A percentile compares a stretch with the other conserved stretches of the same genome.
These are phyloP conservation scores for Albatrellus ellisii DNA, from an alignment of 768 basidiomycete genomes.

Conservation along the genomic window DNA sequence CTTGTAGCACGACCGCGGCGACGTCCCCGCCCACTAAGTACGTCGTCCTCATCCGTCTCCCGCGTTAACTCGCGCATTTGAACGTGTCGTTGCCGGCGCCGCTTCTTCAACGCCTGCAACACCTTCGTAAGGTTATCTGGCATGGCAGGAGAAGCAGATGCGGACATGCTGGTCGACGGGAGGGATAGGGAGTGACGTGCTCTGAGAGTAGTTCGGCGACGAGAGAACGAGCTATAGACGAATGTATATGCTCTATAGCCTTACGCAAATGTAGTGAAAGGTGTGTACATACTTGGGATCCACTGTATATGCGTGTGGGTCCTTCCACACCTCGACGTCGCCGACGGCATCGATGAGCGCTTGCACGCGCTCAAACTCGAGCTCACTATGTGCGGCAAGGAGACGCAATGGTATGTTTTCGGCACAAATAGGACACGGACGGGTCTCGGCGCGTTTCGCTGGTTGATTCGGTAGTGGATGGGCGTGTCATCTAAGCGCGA, in stretches of 20 bases:
- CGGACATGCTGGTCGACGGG: not conserved
- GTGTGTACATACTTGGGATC: slow-evolving; percentile 37
- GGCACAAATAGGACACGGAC: slow-evolving; percentile 60
- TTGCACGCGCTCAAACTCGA: slow-evolving; percentile 60
- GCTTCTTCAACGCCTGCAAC: slow-evolving; percentile 50
- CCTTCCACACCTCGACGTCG: slow-evolving; percentile 38
- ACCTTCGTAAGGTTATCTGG: slow-evolving; percentile 30
- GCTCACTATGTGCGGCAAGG: slow-evolving; percentile 45
- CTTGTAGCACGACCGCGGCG: slow-evolving; percentile 11
- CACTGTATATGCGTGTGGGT: slow-evolving; percentile 27
- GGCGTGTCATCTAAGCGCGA: too few species aligned
- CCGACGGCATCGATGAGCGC: slow-evolving; percentile 53
- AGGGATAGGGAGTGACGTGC: slow-evolving; percentile 16
- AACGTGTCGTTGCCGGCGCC: slow-evolving; percentile 54
- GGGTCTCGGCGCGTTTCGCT: slow-evolving; percentile 68
- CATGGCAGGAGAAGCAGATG: not conserved
- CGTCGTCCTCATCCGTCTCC: slow-evolving; percentile 32
- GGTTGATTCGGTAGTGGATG: too few species aligned
- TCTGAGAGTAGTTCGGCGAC: slow-evolving; percentile 32
- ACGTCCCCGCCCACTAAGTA: slow-evolving; percentile 12
- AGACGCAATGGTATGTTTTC: slow-evolving; percentile 64
- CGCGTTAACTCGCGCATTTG: slow-evolving; percentile 54
- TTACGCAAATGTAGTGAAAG: not conserved
- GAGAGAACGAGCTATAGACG: slow-evolving; percentile 16
- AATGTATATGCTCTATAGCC: slow-evolving; percentile 14